Evolutionary conservation across 2,329 filamentous ascomycete genomes (phyloP).

Genomic region (Ophiostoma perfectum): DNA sequence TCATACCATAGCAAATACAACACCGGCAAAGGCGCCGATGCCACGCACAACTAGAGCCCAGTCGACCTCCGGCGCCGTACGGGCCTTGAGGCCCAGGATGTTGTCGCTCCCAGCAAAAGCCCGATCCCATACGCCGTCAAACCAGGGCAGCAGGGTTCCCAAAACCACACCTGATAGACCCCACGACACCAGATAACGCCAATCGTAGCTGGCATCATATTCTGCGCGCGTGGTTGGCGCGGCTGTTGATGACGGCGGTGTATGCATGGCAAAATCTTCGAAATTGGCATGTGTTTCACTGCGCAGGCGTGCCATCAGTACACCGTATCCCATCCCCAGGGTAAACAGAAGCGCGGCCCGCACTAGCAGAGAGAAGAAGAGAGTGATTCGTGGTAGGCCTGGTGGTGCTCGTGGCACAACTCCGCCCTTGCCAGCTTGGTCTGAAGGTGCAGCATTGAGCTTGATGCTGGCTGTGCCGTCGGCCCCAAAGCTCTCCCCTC

Average conservation of each 20-base stretch:
- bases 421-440: slow-evolving; percentile 26
- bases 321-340: slow-evolving; percentile 77
- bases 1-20: slow-evolving; percentile 68
- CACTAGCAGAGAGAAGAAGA: slow-evolving; percentile 47
- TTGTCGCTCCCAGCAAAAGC: slow-evolving; percentile 34
- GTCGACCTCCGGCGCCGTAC: slow-evolving; percentile 49
- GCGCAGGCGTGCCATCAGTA: slow-evolving; percentile 74
- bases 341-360: slow-evolving; percentile 64
- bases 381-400: slow-evolving; percentile 30
- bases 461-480: slow-evolving; percentile 11
- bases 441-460: not conserved
- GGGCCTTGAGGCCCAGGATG: slow-evolving; percentile 29
- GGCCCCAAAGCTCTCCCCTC: slow-evolving; percentile 12
- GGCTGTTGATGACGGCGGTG: not conserved
- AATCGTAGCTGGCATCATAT: slow-evolving; percentile 38
- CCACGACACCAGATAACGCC: slow-evolving; percentile 74
- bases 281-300: slow-evolving; percentile 47
- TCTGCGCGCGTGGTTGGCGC: slow-evolving; percentile 34
- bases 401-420: slow-evolving; percentile 32
- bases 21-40: slow-evolving; percentile 56
- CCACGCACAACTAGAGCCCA: slow-evolving; percentile 64
- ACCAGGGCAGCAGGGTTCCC: slow-evolving; percentile 75
- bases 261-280: slow-evolving; percentile 16
- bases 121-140: slow-evolving; percentile 70
- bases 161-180: slow-evolving; percentile 70